Evolutionary conservation across 2,329 filamentous ascomycete genomes (phyloP).

Genomic region (Diaporthe citrichinensis): DNA sequence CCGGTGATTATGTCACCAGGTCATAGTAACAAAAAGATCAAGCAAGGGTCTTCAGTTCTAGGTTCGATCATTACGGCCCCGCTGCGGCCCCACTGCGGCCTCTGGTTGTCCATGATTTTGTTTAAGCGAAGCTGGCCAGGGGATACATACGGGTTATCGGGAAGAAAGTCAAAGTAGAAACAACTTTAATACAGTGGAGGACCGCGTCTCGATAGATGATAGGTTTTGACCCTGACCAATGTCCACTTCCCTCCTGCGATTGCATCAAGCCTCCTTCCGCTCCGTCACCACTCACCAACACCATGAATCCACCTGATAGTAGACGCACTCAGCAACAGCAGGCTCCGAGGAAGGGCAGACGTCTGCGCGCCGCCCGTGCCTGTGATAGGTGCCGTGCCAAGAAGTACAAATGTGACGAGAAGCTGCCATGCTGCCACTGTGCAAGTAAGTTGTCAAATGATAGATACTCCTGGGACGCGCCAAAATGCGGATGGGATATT

Average conservation of each 20-base stretch:
- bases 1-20: neutral
- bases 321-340: neutral
- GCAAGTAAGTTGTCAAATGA: neutral
- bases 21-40: neutral
- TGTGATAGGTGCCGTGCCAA: neutral
- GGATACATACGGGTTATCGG: neutral
- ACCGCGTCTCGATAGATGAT: neutral
- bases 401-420: constrained; percentile 12
- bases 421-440: constrained; percentile 7
- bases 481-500: neutral
- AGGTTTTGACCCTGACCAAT: neutral
- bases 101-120: neutral
- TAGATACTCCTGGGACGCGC: neutral
- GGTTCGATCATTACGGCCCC: neutral
- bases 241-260: neutral
- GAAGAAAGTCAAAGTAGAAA: neutral
- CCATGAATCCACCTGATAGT: neutral
- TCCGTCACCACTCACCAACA: neutral
- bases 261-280: neutral
- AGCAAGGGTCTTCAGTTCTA: neutral
- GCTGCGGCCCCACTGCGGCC: neutral
- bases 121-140: neutral
- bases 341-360: neutral
- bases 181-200: neutral
- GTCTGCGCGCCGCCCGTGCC: constrained; percentile 1